Evolutionary conservation across 805 yeast species (phyloP).

Genomic region (Myxozyma monticola): DNA sequence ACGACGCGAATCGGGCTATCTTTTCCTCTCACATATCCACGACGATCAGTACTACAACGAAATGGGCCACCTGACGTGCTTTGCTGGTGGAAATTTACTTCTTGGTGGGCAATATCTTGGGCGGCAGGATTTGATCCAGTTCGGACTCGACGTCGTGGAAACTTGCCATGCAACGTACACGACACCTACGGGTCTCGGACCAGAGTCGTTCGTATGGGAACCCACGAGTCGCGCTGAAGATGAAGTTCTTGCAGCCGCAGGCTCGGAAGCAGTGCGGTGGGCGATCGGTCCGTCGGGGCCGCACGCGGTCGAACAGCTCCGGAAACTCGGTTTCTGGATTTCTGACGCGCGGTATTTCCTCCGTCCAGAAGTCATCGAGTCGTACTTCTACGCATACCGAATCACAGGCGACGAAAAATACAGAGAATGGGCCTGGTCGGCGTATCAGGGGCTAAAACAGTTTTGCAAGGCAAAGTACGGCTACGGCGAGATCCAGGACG

Average conservation of each 20-base stretch:
- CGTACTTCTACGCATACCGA: slow-evolving; percentile 52
- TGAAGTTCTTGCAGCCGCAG: background rate
- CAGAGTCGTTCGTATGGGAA: slow-evolving; percentile 27
- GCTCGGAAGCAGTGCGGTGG: slow-evolving; percentile 17
- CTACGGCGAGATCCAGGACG: slow-evolving; percentile 41
- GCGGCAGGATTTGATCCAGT: slow-evolving; percentile 13
- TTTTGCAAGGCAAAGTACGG: slow-evolving; percentile 38
- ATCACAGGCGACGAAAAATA: slow-evolving; percentile 54
- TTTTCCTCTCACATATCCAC: slow-evolving; percentile 14
- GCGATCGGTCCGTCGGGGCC: slow-evolving; percentile 18
- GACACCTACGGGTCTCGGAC: slow-evolving; percentile 27
- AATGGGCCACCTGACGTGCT: slow-evolving; percentile 31
- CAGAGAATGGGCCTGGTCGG: slow-evolving; percentile 48
- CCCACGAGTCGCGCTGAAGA: background rate
- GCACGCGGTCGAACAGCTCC: slow-evolving; percentile 25
- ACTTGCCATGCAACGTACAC: slow-evolving; percentile 28
- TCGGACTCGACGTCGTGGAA: slow-evolving; percentile 22
- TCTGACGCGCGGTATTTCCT: slow-evolving; percentile 42
- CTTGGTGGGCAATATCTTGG: slow-evolving; percentile 25
- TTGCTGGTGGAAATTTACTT: slow-evolving; percentile 23
- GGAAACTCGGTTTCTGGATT: slow-evolving; percentile 24
- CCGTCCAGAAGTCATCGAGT: slow-evolving; percentile 54
- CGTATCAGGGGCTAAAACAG: slow-evolving; percentile 41
- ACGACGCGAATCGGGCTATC: slow-evolving; percentile 13
- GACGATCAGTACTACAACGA: slow-evolving; percentile 22